These are phyloP conservation scores for Begonia fuchsioides DNA, from an alignment of 306 rosid genomes.

Conservation along the genomic window DNA sequence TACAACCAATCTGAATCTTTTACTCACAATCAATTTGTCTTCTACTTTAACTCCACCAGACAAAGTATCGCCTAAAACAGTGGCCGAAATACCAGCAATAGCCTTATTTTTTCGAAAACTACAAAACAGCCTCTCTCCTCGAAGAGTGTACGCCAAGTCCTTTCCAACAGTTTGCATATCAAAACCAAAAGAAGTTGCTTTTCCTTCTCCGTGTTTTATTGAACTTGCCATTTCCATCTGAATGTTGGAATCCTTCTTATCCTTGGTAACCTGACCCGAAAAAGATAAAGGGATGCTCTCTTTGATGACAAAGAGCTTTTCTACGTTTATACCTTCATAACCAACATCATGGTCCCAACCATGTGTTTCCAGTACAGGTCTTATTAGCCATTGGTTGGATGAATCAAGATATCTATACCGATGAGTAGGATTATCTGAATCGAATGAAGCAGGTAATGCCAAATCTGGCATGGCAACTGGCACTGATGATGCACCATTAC, in stretches of 20 bases:
- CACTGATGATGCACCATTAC: constrained; percentile 59
- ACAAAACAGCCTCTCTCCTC: constrained; percentile 63
- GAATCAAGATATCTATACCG: constrained; percentile 86
- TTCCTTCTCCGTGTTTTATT: constrained; percentile 73
- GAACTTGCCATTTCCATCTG: constrained; percentile 84
- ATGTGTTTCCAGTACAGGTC: constrained; percentile 91
- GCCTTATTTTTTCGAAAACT: constrained; percentile 76
- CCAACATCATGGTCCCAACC: constrained; percentile 99
- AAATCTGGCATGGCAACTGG: constrained; percentile 93
- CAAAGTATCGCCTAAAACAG: constrained; percentile 74
- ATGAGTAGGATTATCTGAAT: constrained; percentile 89
- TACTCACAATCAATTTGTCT: constrained; percentile 68
- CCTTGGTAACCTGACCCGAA: constrained; percentile 78
- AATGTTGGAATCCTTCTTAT: constrained; percentile 86
- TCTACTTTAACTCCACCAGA: constrained; percentile 80
- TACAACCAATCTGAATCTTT: constrained; percentile 53
- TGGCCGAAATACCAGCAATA: constrained; percentile 65
- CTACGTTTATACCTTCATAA: constrained; percentile 89
- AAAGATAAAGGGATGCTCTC: constrained; percentile 67
- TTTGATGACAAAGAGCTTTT: constrained; percentile 61
- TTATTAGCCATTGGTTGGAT: constrained; percentile 88
- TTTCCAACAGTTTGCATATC: constrained; percentile 95
- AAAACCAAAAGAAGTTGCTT: constrained; percentile 74
- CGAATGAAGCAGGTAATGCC: constrained; percentile 81
- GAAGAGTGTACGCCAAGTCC: constrained; percentile 85